A percentile compares a stretch with the other conserved stretches of the same genome.
Evolutionary conservation across 2,329 filamentous ascomycete species (phyloP).

Genomic region (Diaporthe batatas): DNA sequence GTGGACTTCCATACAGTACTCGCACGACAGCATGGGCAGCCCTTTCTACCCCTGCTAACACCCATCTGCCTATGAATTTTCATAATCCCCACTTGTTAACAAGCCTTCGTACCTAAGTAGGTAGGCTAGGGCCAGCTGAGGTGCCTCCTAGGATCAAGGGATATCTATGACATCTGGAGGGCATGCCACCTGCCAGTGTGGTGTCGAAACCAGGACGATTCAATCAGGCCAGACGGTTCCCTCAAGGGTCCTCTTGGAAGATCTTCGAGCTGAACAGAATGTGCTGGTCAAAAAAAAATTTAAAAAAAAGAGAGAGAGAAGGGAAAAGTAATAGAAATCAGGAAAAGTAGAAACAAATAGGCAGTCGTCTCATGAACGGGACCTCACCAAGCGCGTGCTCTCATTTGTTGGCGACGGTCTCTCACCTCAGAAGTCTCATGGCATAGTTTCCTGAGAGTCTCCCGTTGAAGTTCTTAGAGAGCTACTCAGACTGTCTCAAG

Average conservation of each 20-base stretch:
- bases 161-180: too few relatives aligned
- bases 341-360: too few relatives aligned
- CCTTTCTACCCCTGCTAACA: neutral
- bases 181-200: neutral
- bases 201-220: neutral
- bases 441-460: neutral
- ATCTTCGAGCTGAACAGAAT: too few relatives aligned
- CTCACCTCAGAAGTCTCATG: neutral
- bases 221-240: too few relatives aligned
- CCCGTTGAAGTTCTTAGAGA: neutral
- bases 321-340: too few relatives aligned
- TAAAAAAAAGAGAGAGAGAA: too few relatives aligned
- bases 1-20: neutral
- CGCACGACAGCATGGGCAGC: neutral
- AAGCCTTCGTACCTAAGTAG: neutral
- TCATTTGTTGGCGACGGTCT: neutral
- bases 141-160: neutral
- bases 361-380: too few relatives aligned
- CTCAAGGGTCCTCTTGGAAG: too few relatives aligned
- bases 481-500: neutral
- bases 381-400: neutral
- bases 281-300: too few relatives aligned
- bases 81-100: neutral
- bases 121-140: too few relatives aligned
- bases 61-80: neutral